Evolutionary conservation across 257 asterid genomes (phyloP), one percentile per base, ranked within the genome.

Genomic region (Thymus quinquecostatus): DNA sequence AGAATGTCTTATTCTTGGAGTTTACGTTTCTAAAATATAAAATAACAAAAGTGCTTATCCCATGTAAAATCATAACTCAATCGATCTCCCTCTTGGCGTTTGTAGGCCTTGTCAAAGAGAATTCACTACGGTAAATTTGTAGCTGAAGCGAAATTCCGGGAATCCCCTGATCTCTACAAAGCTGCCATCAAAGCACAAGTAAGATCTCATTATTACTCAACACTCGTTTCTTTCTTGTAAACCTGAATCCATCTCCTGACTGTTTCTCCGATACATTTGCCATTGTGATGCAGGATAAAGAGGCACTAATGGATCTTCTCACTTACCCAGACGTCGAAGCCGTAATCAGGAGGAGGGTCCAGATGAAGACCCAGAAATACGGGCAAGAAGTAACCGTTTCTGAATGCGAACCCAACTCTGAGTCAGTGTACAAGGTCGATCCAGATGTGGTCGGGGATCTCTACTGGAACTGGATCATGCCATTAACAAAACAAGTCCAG

Each of bases 81-180:
- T 36, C 49, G 5, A 60, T 64, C 56, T 64, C 6, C 12, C 27
- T 21, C 10, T 44, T 28, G 34, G 57, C 14, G 10, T 76, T 64
- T 70, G 76, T 82, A 94, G 98, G 83, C 76, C 43, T 76, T 94
- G 70, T 91, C 99, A 9, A 94, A 94, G 86, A 87, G 99, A 82
- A 89, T 89, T 66, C 99, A 95, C 82, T 95, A 92, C 1, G 98
- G 98, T 40, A 95, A 92, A 84, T 95, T 95, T 74, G 99, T 95
- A 13, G 98, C 99, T 13, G 99, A 95, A 80, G 98, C 98, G 6
- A 95, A 92, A 77, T 95, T 83, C 56, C 83, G 82, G 27, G 90
- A 78, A 30, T 86, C 95, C 27, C 97, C 99, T 2, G 96, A 86
- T 60, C 83, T 77, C 62, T 91, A 89, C 53, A 70, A 59, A 30